These are phyloP conservation scores for Malbranchea cinnamomea DNA, from an alignment of 2,329 filamentous ascomycete species.

Conservation along the genomic window DNA sequence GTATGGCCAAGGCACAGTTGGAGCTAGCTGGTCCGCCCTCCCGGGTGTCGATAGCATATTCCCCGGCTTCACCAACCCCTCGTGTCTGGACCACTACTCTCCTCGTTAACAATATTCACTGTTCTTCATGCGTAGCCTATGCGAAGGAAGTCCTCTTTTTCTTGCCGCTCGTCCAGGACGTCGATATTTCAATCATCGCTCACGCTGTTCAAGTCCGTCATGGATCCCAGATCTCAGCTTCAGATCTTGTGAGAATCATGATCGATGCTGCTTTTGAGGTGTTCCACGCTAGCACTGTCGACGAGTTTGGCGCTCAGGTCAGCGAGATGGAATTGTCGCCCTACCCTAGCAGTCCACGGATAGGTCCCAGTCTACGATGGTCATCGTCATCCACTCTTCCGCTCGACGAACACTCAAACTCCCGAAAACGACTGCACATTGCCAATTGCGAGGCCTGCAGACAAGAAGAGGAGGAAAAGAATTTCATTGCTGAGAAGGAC, in stretches of 20 bases:
- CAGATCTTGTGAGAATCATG: slow-evolving; percentile 23
- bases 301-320: slow-evolving; percentile 17
- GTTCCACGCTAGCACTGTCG: slow-evolving; percentile 27
- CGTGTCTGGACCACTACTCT: slow-evolving; percentile 18
- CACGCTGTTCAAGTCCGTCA: slow-evolving; percentile 31
- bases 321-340: slow-evolving; percentile 22
- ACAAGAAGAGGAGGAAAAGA: slow-evolving; percentile 23
- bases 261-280: slow-evolving; percentile 34
- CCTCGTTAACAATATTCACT: slow-evolving; percentile 35
- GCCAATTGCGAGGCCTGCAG: slow-evolving; percentile 38
- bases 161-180: slow-evolving; percentile 18
- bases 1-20: slow-evolving; percentile 2
- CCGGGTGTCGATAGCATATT: background rate
- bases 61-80: background rate
- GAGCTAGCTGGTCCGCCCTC: background rate
- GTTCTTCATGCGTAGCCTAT: slow-evolving; percentile 33
- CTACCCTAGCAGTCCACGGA: slow-evolving; percentile 13
- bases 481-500: background rate
- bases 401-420: slow-evolving; percentile 11
- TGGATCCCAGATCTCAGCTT: slow-evolving; percentile 15
- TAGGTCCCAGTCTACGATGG: slow-evolving; percentile 14
- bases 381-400: slow-evolving; percentile 12
- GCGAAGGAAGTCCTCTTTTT: slow-evolving; percentile 29
- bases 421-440: slow-evolving; percentile 25
- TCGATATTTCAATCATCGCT: slow-evolving; percentile 30